Conservation (phyloP, 2,329 filamentous ascomycete genomes). For the Colletotrichum agaves region DNA sequence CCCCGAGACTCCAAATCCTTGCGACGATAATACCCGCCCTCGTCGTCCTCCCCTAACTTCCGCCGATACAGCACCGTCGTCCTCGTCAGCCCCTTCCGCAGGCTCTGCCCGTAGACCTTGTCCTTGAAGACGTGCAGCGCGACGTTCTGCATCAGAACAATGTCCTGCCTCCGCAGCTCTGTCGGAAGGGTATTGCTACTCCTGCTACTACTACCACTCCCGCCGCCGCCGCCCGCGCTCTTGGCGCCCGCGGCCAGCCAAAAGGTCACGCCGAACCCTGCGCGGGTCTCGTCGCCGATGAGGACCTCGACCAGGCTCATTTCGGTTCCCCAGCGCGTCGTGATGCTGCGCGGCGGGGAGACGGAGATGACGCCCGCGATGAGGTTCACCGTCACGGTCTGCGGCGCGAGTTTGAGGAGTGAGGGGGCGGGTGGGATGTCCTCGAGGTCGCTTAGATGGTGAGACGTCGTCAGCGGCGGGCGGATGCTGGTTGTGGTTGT, state of each 20-base stretch:
- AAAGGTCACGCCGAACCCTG: slow-evolving; percentile 84
- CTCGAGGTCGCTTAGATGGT: slow-evolving; percentile 70
- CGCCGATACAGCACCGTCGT: slow-evolving; percentile 73
- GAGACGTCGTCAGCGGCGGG: slow-evolving; percentile 46
- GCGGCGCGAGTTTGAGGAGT: slow-evolving; percentile 75
- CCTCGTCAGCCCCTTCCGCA: slow-evolving; percentile 76
- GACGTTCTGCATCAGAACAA: slow-evolving; percentile 83
- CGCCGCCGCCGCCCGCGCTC: background rate
- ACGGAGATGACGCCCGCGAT: slow-evolving; percentile 84
- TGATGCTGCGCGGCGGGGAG: slow-evolving; percentile 73
- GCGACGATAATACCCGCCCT: slow-evolving; percentile 66
- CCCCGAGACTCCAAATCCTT: slow-evolving; percentile 55
- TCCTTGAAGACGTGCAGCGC: slow-evolving; percentile 79
- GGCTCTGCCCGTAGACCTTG: slow-evolving; percentile 85
- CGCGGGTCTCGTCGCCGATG: slow-evolving; percentile 85
- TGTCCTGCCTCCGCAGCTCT: slow-evolving; percentile 74
- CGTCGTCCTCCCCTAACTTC: slow-evolving; percentile 61
- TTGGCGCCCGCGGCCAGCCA: slow-evolving; percentile 69
- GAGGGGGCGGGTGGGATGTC: slow-evolving; percentile 76
- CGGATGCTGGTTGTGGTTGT: slow-evolving; percentile 38
- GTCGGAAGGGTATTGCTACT: background rate
- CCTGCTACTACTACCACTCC: too few relatives aligned
- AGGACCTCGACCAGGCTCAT: slow-evolving; percentile 79
- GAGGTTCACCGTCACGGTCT: slow-evolving; percentile 84
- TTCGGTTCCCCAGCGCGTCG: slow-evolving; percentile 70